phyloP scores from a whole-genome alignment of 2,329 filamentous ascomycete genomes.

The Biscogniauxia marginata region DNA sequence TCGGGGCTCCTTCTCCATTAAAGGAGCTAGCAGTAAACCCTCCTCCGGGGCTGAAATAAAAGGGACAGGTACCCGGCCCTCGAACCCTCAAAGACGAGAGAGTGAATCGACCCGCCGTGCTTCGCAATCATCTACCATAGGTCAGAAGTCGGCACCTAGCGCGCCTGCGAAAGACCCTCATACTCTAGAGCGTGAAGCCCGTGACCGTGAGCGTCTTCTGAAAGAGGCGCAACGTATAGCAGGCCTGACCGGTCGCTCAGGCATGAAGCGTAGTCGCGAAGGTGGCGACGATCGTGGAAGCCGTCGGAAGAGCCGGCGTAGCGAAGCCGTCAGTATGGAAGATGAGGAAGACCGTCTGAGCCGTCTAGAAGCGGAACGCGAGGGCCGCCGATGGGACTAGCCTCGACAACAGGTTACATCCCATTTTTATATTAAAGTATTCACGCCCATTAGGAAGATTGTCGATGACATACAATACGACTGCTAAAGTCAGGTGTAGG shows the following conservation, averaged over 20 bases:
- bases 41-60: slow-evolving; percentile 39
- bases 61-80: slow-evolving; percentile 29
- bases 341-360: slow-evolving; percentile 54
- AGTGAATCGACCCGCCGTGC: slow-evolving; percentile 35
- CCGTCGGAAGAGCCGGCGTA: slow-evolving; percentile 48
- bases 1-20: slow-evolving; percentile 32
- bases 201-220: slow-evolving; percentile 63
- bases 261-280: slow-evolving; percentile 48
- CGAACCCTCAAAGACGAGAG: slow-evolving; percentile 26
- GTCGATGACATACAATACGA: background rate
- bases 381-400: slow-evolving; percentile 50
- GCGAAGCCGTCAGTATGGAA: slow-evolving; percentile 46
- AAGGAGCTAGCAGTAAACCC: slow-evolving; percentile 24
- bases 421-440: slow-evolving; percentile 2
- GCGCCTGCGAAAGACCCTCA: slow-evolving; percentile 53
- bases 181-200: slow-evolving; percentile 66
- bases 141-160: slow-evolving; percentile 20
- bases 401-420: background rate
- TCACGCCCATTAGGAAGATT: background rate
- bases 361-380: slow-evolving; percentile 59
- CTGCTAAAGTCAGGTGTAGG: background rate
- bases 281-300: slow-evolving; percentile 43
- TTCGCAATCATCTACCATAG: slow-evolving; percentile 34
- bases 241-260: slow-evolving; percentile 46
- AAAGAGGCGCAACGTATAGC: slow-evolving; percentile 68